Evolutionary conservation across 2,329 filamentous ascomycete genomes (phyloP).

Genomic region (Lojkania enalia): DNA sequence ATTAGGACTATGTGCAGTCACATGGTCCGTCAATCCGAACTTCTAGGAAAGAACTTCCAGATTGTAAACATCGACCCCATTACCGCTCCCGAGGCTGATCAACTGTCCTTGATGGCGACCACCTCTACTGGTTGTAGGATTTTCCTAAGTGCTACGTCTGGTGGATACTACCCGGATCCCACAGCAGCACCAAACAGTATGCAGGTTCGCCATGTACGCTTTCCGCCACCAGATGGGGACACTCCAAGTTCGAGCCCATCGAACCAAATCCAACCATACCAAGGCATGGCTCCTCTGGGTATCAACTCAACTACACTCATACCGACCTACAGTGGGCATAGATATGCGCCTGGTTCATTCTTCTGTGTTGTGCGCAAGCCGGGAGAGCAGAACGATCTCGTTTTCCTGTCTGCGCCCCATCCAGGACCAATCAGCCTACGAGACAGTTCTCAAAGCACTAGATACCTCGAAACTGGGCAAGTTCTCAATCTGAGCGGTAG

Average conservation of each 20-base stretch:
- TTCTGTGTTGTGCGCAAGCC: constrained; percentile 76
- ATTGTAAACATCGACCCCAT: constrained; percentile 89
- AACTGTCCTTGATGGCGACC: constrained; percentile 85
- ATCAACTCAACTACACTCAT: constrained; percentile 32
- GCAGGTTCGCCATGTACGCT: constrained; percentile 96
- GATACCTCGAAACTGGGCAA: constrained; percentile 77
- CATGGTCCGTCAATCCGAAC: constrained; percentile 72
- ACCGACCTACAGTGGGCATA: constrained; percentile 52
- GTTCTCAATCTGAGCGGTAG: constrained; percentile 76
- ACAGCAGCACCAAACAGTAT: constrained; percentile 83
- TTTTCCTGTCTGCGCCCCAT: constrained; percentile 88
- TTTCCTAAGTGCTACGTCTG: constrained; percentile 86
- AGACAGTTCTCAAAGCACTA: constrained; percentile 57
- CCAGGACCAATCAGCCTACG: constrained; percentile 75
- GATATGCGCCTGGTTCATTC: constrained; percentile 88
- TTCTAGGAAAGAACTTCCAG: constrained; percentile 65
- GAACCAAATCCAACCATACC: constrained; percentile 37
- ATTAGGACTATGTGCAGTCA: constrained; percentile 77
- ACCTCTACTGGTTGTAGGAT: constrained; percentile 89
- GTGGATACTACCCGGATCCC: constrained; percentile 65
- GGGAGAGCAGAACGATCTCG: constrained; percentile 63
- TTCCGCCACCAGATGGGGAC: constrained; percentile 65
- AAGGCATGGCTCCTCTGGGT: constrained; percentile 26
- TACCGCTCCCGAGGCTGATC: constrained; percentile 73
- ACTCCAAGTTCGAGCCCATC: constrained; percentile 22